Conservation (phyloP, 2,329 filamentous ascomycete species). For the Colletotrichum sp. region DNA sequence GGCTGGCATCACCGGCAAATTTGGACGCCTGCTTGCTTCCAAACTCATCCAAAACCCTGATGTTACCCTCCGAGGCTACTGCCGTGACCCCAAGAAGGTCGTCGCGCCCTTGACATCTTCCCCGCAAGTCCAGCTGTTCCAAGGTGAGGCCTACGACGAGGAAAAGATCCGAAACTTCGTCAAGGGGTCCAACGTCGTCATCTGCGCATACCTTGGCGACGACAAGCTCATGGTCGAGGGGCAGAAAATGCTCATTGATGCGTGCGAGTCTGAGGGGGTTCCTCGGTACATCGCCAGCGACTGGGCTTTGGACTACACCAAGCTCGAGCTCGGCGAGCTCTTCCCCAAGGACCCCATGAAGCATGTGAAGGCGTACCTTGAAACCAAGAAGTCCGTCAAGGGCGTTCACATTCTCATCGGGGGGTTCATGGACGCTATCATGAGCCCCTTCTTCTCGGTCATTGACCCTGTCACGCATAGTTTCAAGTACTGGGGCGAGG, state of each 20-base stretch:
- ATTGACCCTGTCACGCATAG: constrained; percentile 27
- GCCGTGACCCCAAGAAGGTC: constrained; percentile 32
- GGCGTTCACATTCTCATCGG: constrained; percentile 46
- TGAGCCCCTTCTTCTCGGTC: constrained; percentile 27
- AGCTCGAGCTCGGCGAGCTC: constrained; percentile 38
- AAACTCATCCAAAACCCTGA: constrained; percentile 31
- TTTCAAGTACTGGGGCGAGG: constrained; percentile 38
- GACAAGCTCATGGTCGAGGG: constrained; percentile 42
- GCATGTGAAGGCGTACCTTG: constrained; percentile 40
- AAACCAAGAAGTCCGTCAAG: constrained; percentile 36
- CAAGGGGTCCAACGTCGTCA: constrained; percentile 35
- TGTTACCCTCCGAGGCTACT: constrained; percentile 31
- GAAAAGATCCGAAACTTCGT: constrained; percentile 28
- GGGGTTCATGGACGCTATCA: constrained; percentile 38
- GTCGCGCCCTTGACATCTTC: constrained; percentile 11
- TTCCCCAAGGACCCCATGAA: constrained; percentile 45
- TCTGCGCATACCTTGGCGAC: constrained; percentile 45
- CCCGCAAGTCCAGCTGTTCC: constrained; percentile 25
- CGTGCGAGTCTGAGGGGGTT: constrained; percentile 36
- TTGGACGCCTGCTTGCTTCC: constrained; percentile 31
- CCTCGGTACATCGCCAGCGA: constrained; percentile 45
- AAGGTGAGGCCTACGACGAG: constrained; percentile 29
- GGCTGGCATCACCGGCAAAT: constrained; percentile 36
- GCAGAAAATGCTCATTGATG: constrained; percentile 45
- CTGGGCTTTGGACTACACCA: constrained; percentile 43